Percentiles rank a stretch among this genome's conserved stretches.
Evolutionary conservation across 345 rosid genomes (phyloP).

Genomic region (Citrus reticulata): DNA sequence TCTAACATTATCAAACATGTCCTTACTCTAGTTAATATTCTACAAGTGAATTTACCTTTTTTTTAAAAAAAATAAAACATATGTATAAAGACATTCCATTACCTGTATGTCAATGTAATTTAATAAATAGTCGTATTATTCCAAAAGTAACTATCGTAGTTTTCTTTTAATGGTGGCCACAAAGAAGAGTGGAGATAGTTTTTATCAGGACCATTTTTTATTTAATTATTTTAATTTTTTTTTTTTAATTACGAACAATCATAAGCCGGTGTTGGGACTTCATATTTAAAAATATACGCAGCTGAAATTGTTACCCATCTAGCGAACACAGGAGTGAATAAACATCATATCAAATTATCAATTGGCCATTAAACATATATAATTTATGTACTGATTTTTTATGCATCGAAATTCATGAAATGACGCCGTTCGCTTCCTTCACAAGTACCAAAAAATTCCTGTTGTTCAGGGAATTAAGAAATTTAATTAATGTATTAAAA

Average conservation of each 20-base stretch:
- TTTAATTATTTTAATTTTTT: too few species aligned
- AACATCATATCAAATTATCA: neutral
- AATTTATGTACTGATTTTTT: neutral
- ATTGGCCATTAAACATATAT: neutral
- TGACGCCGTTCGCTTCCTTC: neutral
- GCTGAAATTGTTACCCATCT: neutral
- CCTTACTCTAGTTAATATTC: too few species aligned
- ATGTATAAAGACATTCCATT: too few species aligned
- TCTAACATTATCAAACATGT: too few species aligned
- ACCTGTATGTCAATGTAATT: too few species aligned
- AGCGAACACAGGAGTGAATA: neutral
- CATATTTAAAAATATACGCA: neutral
- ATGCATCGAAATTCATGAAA: neutral
- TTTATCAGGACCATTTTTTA: too few species aligned
- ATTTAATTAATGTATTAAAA: neutral
- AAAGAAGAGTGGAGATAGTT: too few species aligned
- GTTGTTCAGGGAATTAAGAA: neutral
- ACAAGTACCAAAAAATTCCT: conserved; percentile 17
- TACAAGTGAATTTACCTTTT: too few species aligned
- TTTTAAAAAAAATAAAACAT: too few species aligned
- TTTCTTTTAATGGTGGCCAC: too few species aligned
- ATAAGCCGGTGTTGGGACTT: neutral
- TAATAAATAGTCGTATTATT: too few species aligned
- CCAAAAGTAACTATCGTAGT: too few species aligned
- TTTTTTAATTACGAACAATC: neutral